Base-by-base conservation (phyloP, 2,329 filamentous ascomycete genomes). In the Aspergillus pseudoglaucus region DNA sequence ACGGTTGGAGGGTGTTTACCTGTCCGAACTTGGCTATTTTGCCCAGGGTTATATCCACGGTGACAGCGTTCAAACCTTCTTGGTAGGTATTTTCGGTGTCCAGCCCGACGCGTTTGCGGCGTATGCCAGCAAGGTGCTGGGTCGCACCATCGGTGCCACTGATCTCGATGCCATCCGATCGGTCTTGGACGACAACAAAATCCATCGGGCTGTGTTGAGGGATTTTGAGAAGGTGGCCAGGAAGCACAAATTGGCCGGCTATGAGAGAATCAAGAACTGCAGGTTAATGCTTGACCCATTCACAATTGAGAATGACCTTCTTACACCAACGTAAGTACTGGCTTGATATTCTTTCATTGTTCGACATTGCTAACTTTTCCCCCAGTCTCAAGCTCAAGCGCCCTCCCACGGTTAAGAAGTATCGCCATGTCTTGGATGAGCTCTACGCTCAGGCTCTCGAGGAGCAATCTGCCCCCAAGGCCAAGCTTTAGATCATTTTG, bases 1-100 rank as follows among this genome's bases (percentile, higher is more conserved):
- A 74, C 88, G 90, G 48, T 88, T 98, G 63, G 93, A 98, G 76
- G 96, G 95, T 67, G 86, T 95, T 32, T 94, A 90, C 68, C 77
- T 94, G 53, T 88, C 87, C 53, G 90, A 86, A 71, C 84, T 84
- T 53, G 85, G 81, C 55, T 83, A 90, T 58, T 73, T 97, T 22
- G 80, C 83, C 18, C 85, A 86, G 63, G 90, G 85, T 2, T 96
- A 88, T 64, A 88, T 97, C 22, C 91, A 98, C 71, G 93, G 93
- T 37, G 91, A 97, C 65, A 82, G 83, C 52, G 79, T 85, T 52
- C 84, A 97, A 74, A 84, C 87, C 1, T 83, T 79, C 64, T 77
- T 97, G 8, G 90, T 98, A 1, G 90, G 77, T 44, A 80, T 98
- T 53, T 91, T 97, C 52, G 93, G 90, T 48, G 78, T 98, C 40